These are phyloP conservation scores for Ganoderma lucidum DNA, from an alignment of 1,284 basidiomycete species.

Conservation along the genomic window DNA sequence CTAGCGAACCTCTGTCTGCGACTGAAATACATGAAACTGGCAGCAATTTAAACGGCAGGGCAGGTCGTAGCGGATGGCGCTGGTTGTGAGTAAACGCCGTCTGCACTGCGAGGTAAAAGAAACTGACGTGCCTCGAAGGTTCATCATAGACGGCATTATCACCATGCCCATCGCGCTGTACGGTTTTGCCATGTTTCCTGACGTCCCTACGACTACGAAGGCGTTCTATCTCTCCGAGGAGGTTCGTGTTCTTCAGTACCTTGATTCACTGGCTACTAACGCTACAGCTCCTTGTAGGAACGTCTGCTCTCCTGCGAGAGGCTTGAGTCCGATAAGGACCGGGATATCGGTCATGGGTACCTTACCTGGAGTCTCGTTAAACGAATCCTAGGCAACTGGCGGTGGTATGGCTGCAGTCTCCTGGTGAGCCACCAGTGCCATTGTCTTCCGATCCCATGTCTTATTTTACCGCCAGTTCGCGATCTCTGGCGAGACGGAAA, in stretches of 20 bases:
- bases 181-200: constrained; percentile 78
- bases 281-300: constrained; percentile 50
- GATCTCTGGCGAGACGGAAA: constrained; percentile 73
- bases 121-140: constrained; percentile 46
- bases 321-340: constrained; percentile 44
- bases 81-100: constrained; percentile 63
- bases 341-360: constrained; percentile 48
- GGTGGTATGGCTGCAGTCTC: constrained; percentile 74
- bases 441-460: not conserved
- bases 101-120: not conserved
- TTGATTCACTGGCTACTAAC: not conserved
- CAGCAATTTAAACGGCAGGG: constrained; percentile 67
- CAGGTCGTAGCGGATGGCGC: constrained; percentile 71
- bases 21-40: constrained; percentile 6
- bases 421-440: constrained; percentile 48
- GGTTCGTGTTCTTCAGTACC: constrained; percentile 46
- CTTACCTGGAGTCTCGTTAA: constrained; percentile 59
- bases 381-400: constrained; percentile 68
- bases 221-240: constrained; percentile 71
- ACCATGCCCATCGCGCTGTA: constrained; percentile 78
- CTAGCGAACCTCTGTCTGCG: not conserved
- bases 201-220: constrained; percentile 70
- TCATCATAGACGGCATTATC: constrained; percentile 78
- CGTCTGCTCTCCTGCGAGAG: constrained; percentile 59
- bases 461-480: constrained; percentile 52